Conservation (phyloP, 768 basidiomycete genomes). For the Gelatoporia subvermispora region DNA sequence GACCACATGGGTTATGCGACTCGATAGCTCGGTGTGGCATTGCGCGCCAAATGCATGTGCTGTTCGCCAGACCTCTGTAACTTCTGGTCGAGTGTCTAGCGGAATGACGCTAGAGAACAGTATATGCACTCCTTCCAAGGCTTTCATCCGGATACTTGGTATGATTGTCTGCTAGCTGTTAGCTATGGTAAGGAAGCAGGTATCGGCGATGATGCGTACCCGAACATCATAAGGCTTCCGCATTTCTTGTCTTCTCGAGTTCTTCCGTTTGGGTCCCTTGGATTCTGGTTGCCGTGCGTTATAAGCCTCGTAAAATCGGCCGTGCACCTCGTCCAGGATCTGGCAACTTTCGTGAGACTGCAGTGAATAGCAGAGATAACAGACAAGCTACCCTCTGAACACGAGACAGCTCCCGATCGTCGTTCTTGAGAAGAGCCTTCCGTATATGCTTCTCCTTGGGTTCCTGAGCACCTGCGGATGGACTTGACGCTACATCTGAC, state of each 20-base stretch:
- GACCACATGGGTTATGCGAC: conserved; percentile 82
- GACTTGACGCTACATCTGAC: too few species aligned
- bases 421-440: conserved; percentile 81
- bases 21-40: conserved; percentile 64
- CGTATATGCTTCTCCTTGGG: conserved; percentile 41
- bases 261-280: conserved; percentile 26
- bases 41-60: conserved; percentile 87
- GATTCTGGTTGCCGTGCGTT: conserved; percentile 35
- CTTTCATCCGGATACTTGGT: conserved; percentile 67
- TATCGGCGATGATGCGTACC: conserved; percentile 37
- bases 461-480: too few species aligned
- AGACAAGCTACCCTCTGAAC: conserved; percentile 59
- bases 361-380: neutral
- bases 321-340: conserved; percentile 81
- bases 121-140: conserved; percentile 75
- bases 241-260: conserved; percentile 25
- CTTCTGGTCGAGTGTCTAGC: conserved; percentile 74
- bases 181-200: neutral
- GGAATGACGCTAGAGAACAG: conserved; percentile 96
- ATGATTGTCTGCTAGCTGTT: conserved; percentile 67
- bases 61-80: conserved; percentile 79
- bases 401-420: conserved; percentile 78
- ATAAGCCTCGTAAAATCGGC: conserved; percentile 67
- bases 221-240: conserved; percentile 61
- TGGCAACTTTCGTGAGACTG: conserved; percentile 26